Evolutionary conservation across 1,139 yeast species (phyloP), one percentile per base, ranked within the genome.

Genomic region (Hansenula lynferdii): DNA sequence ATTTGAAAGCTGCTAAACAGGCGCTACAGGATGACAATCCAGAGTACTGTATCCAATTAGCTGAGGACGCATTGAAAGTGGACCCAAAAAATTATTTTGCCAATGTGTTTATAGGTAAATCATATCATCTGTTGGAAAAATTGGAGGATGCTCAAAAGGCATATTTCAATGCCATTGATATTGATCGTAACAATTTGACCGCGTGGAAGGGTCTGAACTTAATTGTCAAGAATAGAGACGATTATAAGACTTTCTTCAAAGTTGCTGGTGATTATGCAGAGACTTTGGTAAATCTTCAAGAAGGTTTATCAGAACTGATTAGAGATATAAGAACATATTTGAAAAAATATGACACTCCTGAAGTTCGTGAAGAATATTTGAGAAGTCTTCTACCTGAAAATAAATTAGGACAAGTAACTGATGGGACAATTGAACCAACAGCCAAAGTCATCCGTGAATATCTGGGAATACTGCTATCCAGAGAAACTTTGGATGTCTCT

Each of bases 131-230:
- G n/a, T 19, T 51, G 41, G 58, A 65, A 14, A 60, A 73, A 6
- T 43, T 56, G 8, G 57, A 57, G 1, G 61, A 69, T 4, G 82
- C 95, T 0, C 54, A 65, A 2, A 52, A 54, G 2, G 63, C 77
- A 2, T 85, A 84, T 50, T 50, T 57, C 22, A 60, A 57, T 31
- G 96, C 96, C 0, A 71, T 77, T 3, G 53, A 60, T 4, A 38
- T 81, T 2, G 77, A 82, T 26, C 76, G 80, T 0, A 64, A 65
- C 1, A 77, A 80, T 39, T 45, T 78, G 1, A 58, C 75, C 21
- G 95, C 92, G 0, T 89, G 95, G 95, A 87, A 85, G 56, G 97
- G 97, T 0, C 69, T 81, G 44, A 62, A 78, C 44, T 52, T 64
- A 12, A 52, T 75, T 2, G 65, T 65, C 3, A 65, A 62, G 39